Evolutionary conservation across 768 basidiomycete genomes (phyloP), one percentile per base, ranked within the genome.

Genomic region (Grammothele lineata): DNA sequence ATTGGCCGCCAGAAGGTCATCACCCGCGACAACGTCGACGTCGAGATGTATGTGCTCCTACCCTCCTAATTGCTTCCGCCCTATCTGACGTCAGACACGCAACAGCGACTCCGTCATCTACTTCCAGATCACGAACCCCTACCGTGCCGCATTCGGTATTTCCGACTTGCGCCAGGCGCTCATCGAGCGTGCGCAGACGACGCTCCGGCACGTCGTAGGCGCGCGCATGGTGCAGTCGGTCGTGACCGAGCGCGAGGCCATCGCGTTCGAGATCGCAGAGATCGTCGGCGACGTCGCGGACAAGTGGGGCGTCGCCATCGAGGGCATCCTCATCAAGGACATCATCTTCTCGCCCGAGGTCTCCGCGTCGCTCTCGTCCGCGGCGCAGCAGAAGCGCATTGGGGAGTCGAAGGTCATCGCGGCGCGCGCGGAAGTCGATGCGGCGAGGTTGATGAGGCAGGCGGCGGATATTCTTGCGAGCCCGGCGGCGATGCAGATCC

Each of bases 321-420:
- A 97, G 66, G 89, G 90, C 42, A 94, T 98, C 69, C 82, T 96
- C 63, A 89, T 91, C 73, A 91, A 91, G 71, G 90, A 92, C 65
- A 91, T 93, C 68, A 86, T 93, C 68, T 96, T 97, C 77, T 87
- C 85, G 44, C 52, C 86, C 39, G 95, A 97, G 49, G 81, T 99
- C 15, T 83, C 92, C 43, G 85, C 91, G 8, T 91, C 90, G 15
- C 76, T 99, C 40, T 95, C 92, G 11, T 89, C 87, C 54, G 95
- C 95, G 30, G 95, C 95, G 17, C 94, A 96, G 62, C 92, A 95
- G 70, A 96, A 96, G 78, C 81, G 95, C 51, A 83, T 97, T 49
- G 95, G 93, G 68, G 95, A 98, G 71, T 84, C 83, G 61, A 97
- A 97, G 70, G 90, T 95, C 63, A 95, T 96, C 58, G 91, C 92